Evolutionary conservation across 352 stramenopile genomes (phyloP).

Genomic region (Phytophthora crassamura): DNA sequence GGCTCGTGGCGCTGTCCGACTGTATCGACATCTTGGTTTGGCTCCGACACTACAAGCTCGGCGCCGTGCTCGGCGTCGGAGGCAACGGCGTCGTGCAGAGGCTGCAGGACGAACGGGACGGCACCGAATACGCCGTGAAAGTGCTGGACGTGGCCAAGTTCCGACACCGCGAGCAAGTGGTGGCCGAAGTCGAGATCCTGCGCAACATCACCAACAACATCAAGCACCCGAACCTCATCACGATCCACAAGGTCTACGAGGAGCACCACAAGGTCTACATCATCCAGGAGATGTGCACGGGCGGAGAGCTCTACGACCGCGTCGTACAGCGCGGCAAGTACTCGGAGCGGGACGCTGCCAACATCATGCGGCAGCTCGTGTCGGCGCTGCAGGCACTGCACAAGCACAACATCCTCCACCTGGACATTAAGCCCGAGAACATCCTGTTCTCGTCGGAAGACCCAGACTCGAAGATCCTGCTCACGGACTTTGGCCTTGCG

Average conservation of each 20-base stretch:
- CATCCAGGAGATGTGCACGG: constrained; percentile 75
- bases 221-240: constrained; percentile 77
- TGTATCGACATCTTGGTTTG: constrained; percentile 83
- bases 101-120: constrained; percentile 66
- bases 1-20: constrained; percentile 71
- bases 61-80: constrained; percentile 69
- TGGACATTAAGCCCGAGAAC: constrained; percentile 87
- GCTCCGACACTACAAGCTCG: constrained; percentile 75
- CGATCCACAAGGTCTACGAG: constrained; percentile 86
- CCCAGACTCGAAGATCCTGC: constrained; percentile 61
- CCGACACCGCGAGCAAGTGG: constrained; percentile 69
- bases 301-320: constrained; percentile 80
- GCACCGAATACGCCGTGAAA: constrained; percentile 72
- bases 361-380: constrained; percentile 73
- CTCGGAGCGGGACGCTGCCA: constrained; percentile 65
- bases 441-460: constrained; percentile 70
- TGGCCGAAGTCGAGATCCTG: constrained; percentile 82
- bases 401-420: constrained; percentile 78
- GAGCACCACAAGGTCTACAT: constrained; percentile 85
- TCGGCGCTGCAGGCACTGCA: constrained; percentile 71
- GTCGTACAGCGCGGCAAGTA: constrained; percentile 74
- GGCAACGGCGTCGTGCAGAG: constrained; percentile 78
- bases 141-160: constrained; percentile 83
- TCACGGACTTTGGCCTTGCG: constrained; percentile 80
- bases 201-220: constrained; percentile 86